Evolutionary conservation across 2,329 filamentous ascomycete genomes (phyloP), one percentile per base, ranked within the genome.

Genomic region (Tolypocladium album): DNA sequence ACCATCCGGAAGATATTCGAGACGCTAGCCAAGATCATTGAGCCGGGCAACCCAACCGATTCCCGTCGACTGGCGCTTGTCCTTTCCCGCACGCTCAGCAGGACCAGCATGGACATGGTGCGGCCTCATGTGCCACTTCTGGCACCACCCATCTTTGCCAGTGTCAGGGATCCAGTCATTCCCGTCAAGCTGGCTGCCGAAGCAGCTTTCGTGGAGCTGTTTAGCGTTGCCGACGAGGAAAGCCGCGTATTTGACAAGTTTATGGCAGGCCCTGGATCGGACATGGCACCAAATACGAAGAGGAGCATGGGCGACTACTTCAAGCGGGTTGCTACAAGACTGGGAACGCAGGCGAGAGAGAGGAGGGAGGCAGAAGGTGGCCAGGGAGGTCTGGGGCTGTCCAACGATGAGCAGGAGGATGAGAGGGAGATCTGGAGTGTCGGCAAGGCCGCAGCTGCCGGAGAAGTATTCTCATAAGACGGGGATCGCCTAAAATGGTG

Each of bases 271-370:
- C 80, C 87, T 1, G 84, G 83, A 7, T 82, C 83, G 57, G 83
- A 85, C 3, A 74, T 97, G 61, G 80, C 86, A 11, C 75, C 89
- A 0, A 88, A 84, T 47, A 86, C 86, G 22, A 94, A 95, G 81
- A 83, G 93, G 66, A 92, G 88, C 72, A 97, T 99, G 88, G 83
- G 87, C 61, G 94, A 99, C 73, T 99, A 99, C 77, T 97, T 97
- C 78, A 96, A 96, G 81, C 82, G 94, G 50, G 90, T 99, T 64
- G 91, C 91, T 1, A 74, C 93, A 68, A 84, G 92, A 66, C 76
- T 97, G 24, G 93, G 89, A n/a, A 83, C 79, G 22, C 94, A 97
- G 72, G 92, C 90, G 1, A 83, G 91, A 63, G 94, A 99, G 77
- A 83, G 94, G 67, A 89, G 85, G 69, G 92, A 96, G 66, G 94